Base-by-base conservation (phyloP, 352 stramenopile genomes). In the Pythium phragmitis region DNA sequence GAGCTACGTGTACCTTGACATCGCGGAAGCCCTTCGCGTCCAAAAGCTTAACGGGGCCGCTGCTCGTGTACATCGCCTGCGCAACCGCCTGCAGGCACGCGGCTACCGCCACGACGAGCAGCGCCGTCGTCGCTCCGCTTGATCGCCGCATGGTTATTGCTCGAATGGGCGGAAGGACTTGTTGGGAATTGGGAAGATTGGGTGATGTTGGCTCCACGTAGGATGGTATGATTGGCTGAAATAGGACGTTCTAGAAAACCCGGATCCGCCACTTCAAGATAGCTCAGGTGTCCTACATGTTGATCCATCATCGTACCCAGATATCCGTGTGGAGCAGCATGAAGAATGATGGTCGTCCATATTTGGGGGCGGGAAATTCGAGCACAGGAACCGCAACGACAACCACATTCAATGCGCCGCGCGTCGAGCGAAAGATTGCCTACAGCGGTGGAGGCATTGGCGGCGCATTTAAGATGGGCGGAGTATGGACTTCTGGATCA, bases 11-110 rank as follows among this genome's bases (percentile, higher is more conserved):
- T 28, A 84, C 75, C 65, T 84, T 76, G 56, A 94, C 60, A 56
- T 92, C 82, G 13, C 81, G 77, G 48, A 94, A 83, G 62, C 74
- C 82, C 69, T 88, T 77, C 0, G 83, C 67, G 57, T 94, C 86
- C 46, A 94, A 70, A 36, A 89, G 39, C 67, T 87, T 88, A 26
- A 94, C 86, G 26, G 71, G 72, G 12, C 83, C 85, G 23, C 78
- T 82, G 63, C 65, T 82, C 54, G 70, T 75, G 75, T 93, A 94
- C 65, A 94, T 80, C 19, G 59, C 74, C 37, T 75, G 68, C 28
- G 72, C 72, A 19, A 61, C 51, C 16, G 57, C 54, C 51, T 79
- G 53, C 41, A 88, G 39, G 53, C 75, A 76, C 26, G 64, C 48
- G 5, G 65, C 51, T 48, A 74, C 17, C 58, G 69, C 67, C n/a